Base-by-base conservation (phyloP, 495 filamentous ascomycete species). In the Chaetomium fimeti region DNA sequence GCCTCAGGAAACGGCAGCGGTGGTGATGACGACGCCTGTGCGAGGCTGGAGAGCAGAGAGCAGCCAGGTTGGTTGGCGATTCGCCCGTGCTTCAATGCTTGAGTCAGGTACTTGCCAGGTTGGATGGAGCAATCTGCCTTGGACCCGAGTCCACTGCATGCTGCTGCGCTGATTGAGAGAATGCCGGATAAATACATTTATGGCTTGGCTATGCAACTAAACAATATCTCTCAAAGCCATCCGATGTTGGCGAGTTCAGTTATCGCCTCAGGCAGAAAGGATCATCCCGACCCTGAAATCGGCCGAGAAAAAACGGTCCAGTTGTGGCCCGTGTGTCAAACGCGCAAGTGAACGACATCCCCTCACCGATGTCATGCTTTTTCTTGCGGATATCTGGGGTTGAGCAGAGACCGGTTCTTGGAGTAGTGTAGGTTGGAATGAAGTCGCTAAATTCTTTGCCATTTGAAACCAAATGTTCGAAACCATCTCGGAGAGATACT, bases 1-100 rank as follows among this genome's bases (percentile, higher is more conserved):
- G 45, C 47, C 16, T 11, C 36, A 22, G n/a, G 38, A 40, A 47
- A 60, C 63, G 24, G 40, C 47, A 22, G 51, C 20, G 57, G 16
- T 42, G 57, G 22, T 42, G 65, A 66, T 63, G 65, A 66, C 65
- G 65, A 66, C 53, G 60, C 59, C 65, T 61, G 58, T 57, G 58
- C 32, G 51, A 66, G 63, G 64, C 64, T 60, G 59, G 52, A 47
- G 11, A 56, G 52, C 36, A 57, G 52, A 47, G 16, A 56, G 52
- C 36, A 57, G 9, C 36, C 57, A 61, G 51, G 22, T 36, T 45
- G 36, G 42, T 61, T 20, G 56, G 45, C 32, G 32, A 40, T 45
- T 61, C 48, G 57, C 62, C 52, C 20, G 28, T 29, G 48, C 59
- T 66, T 40, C 56, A 60, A 24, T 29, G 24, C 18, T 42, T 13